Conservation (phyloP, 352 stramenopile genomes). For the Achlya hypogyna region DNA sequence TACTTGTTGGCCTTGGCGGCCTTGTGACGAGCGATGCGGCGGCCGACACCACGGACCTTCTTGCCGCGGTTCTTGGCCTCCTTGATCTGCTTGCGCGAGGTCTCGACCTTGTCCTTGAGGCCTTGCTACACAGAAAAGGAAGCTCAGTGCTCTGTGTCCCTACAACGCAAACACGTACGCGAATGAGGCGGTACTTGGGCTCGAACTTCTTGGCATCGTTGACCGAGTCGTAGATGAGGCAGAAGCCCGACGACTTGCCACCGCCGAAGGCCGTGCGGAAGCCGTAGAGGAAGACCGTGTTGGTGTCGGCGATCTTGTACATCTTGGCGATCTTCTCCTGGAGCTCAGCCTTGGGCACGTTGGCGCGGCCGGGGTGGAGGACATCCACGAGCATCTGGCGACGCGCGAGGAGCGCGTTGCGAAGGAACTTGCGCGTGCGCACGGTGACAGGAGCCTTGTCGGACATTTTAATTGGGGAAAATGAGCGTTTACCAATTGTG, state of each 20-base stretch:
- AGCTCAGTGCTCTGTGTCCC: constrained; percentile 9
- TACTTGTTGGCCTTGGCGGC: constrained; percentile 96
- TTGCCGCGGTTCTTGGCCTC: constrained; percentile 98
- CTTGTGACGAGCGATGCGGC: constrained; percentile 98
- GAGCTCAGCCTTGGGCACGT: constrained; percentile 96
- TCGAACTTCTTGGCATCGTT: constrained; percentile 98
- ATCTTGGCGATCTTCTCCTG: constrained; percentile 96
- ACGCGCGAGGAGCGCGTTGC: constrained; percentile 95
- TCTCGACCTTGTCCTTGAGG: constrained; percentile 92
- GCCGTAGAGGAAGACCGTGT: constrained; percentile 94
- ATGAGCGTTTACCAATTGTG: constrained; percentile 23
- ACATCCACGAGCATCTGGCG: constrained; percentile 99
- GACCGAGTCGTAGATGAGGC: constrained; percentile 97
- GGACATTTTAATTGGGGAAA: constrained; percentile 62
- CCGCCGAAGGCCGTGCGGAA: constrained; percentile 97
- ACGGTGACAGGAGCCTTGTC: constrained; percentile 94
- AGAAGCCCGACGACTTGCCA: constrained; percentile 96
- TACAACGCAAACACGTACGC: constrained; percentile 26
- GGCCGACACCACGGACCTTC: constrained; percentile 97
- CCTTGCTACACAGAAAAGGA: constrained; percentile 37
- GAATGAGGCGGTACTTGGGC: constrained; percentile 96
- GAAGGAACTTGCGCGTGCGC: constrained; percentile 98
- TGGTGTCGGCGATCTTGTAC: constrained; percentile 95
- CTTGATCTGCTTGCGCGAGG: constrained; percentile 99
- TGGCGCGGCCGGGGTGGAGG: constrained; percentile 95